These are phyloP conservation scores for Globomyces pollinis-pini DNA, from an alignment of 192 early-diverging fungal genomes.

Conservation along the genomic window DNA sequence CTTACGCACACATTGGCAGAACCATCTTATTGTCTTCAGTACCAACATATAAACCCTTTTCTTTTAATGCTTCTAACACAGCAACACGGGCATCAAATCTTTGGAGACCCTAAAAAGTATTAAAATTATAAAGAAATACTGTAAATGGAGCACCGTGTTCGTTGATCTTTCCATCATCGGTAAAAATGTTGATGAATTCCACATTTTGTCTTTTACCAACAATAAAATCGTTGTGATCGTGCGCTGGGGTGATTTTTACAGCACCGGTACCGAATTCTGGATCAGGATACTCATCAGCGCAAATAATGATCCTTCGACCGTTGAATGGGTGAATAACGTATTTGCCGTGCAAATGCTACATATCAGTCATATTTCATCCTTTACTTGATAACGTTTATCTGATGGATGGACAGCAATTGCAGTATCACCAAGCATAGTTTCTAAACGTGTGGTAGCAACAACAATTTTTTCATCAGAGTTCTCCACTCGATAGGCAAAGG, in stretches of 20 bases:
- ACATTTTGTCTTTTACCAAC: slow-evolving; percentile 92
- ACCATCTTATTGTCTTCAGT: slow-evolving; percentile 89
- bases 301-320: slow-evolving; percentile 81
- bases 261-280: slow-evolving; percentile 95
- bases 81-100: slow-evolving; percentile 89
- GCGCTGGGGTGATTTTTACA: slow-evolving; percentile 98
- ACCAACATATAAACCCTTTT: slow-evolving; percentile 78
- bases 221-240: slow-evolving; percentile 94
- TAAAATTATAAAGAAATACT: background rate
- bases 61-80: slow-evolving; percentile 79
- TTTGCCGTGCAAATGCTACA: slow-evolving; percentile 93
- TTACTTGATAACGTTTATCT: slow-evolving; percentile 84
- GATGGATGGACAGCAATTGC: slow-evolving; percentile 91
- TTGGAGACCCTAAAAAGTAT: slow-evolving; percentile 79
- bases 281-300: slow-evolving; percentile 82
- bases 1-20: slow-evolving; percentile 81
- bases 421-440: slow-evolving; percentile 99
- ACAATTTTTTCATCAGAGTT: slow-evolving; percentile 76
- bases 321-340: slow-evolving; percentile 90
- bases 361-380: no score
- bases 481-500: slow-evolving; percentile 91
- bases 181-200: slow-evolving; percentile 94
- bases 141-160: slow-evolving; percentile 78
- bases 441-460: slow-evolving; percentile 97
- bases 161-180: slow-evolving; percentile 93